Conservation (phyloP, 202 grass and related monocot genomes). For the Cymbopogon flexuosus region DNA sequence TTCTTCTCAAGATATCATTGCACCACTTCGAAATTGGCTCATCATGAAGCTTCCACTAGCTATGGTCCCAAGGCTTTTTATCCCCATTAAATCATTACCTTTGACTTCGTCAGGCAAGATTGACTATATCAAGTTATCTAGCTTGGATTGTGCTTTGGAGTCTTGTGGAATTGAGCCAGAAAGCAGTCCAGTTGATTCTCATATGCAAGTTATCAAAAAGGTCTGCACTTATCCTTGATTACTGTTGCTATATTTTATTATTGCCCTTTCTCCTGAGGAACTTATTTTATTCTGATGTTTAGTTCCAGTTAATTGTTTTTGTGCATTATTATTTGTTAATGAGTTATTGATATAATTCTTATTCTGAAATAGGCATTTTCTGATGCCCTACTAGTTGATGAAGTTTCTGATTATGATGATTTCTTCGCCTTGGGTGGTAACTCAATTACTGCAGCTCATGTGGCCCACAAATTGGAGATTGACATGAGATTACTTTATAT, state of each 20-base stretch:
- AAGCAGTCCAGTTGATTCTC: slow-evolving; percentile 32
- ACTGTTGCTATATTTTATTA: neutral
- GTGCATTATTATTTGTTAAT: neutral
- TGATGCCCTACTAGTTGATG: slow-evolving; percentile 54
- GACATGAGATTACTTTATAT: slow-evolving; percentile 83
- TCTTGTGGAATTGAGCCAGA: slow-evolving; percentile 27
- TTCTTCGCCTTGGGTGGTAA: slow-evolving; percentile 79
- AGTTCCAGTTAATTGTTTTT: neutral
- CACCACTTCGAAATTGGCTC: slow-evolving; percentile 66
- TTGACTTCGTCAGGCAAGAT: slow-evolving; percentile 72
- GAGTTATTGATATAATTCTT: slow-evolving; percentile 19
- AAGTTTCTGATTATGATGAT: slow-evolving; percentile 78
- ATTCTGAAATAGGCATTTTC: slow-evolving; percentile 58
- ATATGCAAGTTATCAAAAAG: slow-evolving; percentile 63
- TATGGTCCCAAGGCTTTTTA: slow-evolving; percentile 70
- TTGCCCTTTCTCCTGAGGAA: neutral
- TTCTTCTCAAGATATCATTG: slow-evolving; percentile 41
- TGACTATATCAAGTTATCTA: slow-evolving; percentile 63
- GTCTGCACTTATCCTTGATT: slow-evolving; percentile 38
- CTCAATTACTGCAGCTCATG: slow-evolving; percentile 81
- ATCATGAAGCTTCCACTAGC: slow-evolving; percentile 51
- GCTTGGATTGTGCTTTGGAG: slow-evolving; percentile 31
- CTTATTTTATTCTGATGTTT: neutral
- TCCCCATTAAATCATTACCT: slow-evolving; percentile 52
- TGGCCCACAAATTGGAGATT: slow-evolving; percentile 67